These are phyloP conservation scores for Gymnopilus dilepis DNA, from an alignment of 768 basidiomycete species.

Conservation along the genomic window DNA sequence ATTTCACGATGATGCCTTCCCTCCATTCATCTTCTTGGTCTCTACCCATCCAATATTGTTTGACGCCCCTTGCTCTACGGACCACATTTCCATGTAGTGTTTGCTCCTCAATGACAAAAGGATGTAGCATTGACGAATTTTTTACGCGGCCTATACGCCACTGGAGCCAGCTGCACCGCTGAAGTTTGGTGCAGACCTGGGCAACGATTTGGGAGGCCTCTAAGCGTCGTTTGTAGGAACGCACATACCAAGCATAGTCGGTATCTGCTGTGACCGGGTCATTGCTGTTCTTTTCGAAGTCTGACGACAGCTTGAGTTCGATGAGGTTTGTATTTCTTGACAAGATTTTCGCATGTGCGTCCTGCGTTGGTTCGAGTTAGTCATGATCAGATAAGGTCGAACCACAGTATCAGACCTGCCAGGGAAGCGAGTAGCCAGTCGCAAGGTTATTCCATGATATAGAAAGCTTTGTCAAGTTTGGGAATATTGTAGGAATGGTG, in stretches of 20 bases:
- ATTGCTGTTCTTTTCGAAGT: conserved; percentile 15
- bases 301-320: conserved; percentile 13
- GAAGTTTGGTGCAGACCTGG: background rate
- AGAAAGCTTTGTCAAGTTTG: conserved; percentile 1
- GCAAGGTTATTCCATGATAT: conserved; percentile 2
- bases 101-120: conserved; percentile 15
- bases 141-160: background rate
- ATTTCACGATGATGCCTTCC: background rate
- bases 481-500: conserved; percentile 12
- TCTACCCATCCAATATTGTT: background rate
- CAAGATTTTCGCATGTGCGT: conserved; percentile 5
- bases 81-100: background rate
- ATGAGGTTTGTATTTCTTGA: conserved; percentile 9
- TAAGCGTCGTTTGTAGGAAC: conserved; percentile 14
- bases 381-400: background rate
- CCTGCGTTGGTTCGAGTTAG: background rate
- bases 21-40: background rate
- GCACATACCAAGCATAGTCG: conserved; percentile 14
- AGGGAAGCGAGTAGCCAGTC: conserved; percentile 8
- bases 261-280: background rate
- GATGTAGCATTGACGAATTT: conserved; percentile 6
- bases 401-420: conserved; percentile 12
- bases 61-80: conserved; percentile 14
- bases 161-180: conserved; percentile 14
- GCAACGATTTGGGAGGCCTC: conserved; percentile 7